Evolutionary conservation across 2,329 filamentous ascomycete genomes (phyloP), one percentile per base, ranked within the genome.

Genomic region (Nothophaeocryptopus gaeumannii): DNA sequence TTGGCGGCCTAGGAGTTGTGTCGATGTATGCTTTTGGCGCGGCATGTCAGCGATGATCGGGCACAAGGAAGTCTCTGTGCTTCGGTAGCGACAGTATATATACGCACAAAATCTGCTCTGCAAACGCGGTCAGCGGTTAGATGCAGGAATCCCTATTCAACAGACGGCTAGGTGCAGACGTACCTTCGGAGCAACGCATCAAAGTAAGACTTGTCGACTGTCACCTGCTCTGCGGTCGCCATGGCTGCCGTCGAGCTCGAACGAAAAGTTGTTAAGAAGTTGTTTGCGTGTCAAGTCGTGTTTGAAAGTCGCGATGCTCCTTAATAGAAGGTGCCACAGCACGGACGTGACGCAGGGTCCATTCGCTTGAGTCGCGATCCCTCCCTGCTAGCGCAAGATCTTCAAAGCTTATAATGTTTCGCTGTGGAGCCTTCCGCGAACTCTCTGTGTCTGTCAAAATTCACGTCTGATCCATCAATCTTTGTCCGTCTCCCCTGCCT

Each of bases 161-260:
- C 29, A 30, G 36, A 14, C 15, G 29, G 26, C 15, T 14, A 33
- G 14, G 20, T 41, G n/a, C 44, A 45, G 72, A 62, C 78, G 78
- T 54, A 86, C 84, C 80, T 78, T 63, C 78, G 76, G 45, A 84
- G 63, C 39, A 86, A 72, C 50, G 80, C 79, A 60, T 85, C 78
- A 59, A 85, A 80, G 69, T 85, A 80, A 42, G 70, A 67, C 62
- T 77, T 81, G 55, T 81, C 79, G 56, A 85, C 76, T 8, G 80
- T 83, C 43, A 85, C 77, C 42, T 61, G 58, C 26, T 61, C 58
- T n/a, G 35, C 42, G 11, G 8, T 43, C 12, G 36, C 34, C 35
- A 43, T 8, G 16, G 35, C 43, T 20, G 50, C 49, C 50, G 53
- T 47, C 20, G 41, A 47, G 8, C 15, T 26, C 20, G 20, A 26